Conservation (phyloP, 2,329 filamentous ascomycete genomes). For the Botrytis fabae region DNA sequence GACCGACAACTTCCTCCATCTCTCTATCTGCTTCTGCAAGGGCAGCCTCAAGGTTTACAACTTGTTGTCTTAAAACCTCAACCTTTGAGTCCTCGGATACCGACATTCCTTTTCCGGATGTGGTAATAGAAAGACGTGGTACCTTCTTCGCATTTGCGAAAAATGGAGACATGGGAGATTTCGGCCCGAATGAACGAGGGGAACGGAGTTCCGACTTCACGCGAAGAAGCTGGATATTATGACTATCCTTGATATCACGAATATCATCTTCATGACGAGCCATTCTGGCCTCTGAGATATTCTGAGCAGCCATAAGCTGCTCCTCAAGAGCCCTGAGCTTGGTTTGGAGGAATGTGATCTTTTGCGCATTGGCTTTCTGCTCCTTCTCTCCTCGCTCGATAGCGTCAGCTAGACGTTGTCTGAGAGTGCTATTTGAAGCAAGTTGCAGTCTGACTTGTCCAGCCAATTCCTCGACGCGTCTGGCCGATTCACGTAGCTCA, state of each 20-base stretch:
- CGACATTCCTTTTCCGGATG: conserved; percentile 57
- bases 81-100: conserved; percentile 73
- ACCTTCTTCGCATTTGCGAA: conserved; percentile 54
- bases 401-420: conserved; percentile 73
- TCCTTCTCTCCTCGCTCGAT: conserved; percentile 82
- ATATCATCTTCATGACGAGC: conserved; percentile 85
- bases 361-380: conserved; percentile 74
- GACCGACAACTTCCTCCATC: conserved; percentile 79
- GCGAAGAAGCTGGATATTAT: conserved; percentile 74
- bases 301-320: conserved; percentile 77
- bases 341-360: conserved; percentile 81
- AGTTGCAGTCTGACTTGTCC: conserved; percentile 79
- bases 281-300: conserved; percentile 81
- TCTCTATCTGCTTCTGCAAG: conserved; percentile 73
- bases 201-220: conserved; percentile 58
- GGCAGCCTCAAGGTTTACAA: conserved; percentile 82
- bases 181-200: conserved; percentile 55
- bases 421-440: conserved; percentile 71
- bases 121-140: conserved; percentile 52
- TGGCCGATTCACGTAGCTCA: conserved; percentile 71
- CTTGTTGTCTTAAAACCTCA: conserved; percentile 71
- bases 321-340: conserved; percentile 83
- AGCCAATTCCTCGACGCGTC: conserved; percentile 77
- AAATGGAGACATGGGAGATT: conserved; percentile 62
- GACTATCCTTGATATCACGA: conserved; percentile 69